phyloP scores from a whole-genome alignment of 371 early-diverging fungal species.

The Circinella minor region DNA sequence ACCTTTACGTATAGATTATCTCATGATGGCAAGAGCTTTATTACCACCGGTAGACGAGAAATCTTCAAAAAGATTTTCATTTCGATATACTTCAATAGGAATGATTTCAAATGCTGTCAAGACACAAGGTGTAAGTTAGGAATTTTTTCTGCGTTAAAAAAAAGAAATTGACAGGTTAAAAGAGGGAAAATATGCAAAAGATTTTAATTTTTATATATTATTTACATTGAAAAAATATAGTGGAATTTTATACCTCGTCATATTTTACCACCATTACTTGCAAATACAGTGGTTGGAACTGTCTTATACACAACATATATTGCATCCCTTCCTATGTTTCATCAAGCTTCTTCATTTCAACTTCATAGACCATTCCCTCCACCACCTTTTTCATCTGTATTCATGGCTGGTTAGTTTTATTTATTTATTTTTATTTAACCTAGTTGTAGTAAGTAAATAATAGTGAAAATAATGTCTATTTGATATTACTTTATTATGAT shows the following conservation, averaged over 20 bases:
- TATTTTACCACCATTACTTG: slow-evolving; percentile 74
- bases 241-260: slow-evolving; percentile 76
- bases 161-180: background rate
- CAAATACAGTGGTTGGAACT: slow-evolving; percentile 77
- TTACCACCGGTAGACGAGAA: slow-evolving; percentile 52
- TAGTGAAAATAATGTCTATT: no score
- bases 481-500: background rate
- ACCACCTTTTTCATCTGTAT: slow-evolving; percentile 62
- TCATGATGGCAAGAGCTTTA: slow-evolving; percentile 78
- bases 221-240: slow-evolving; percentile 11
- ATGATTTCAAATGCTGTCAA: slow-evolving; percentile 75
- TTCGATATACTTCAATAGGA: slow-evolving; percentile 75
- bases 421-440: no score
- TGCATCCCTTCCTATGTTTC: slow-evolving; percentile 60
- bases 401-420: slow-evolving; percentile 49
- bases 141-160: background rate
- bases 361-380: slow-evolving; percentile 64
- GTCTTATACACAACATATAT: slow-evolving; percentile 67
- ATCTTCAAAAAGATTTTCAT: slow-evolving; percentile 46
- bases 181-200: background rate
- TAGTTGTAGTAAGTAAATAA: no score
- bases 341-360: slow-evolving; percentile 59
- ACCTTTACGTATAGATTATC: slow-evolving; percentile 81
- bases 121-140: slow-evolving; percentile 54
- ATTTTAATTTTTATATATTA: background rate